phyloP scores from a whole-genome alignment of 352 stramenopile genomes.

The Plasmopara muralis region DNA sequence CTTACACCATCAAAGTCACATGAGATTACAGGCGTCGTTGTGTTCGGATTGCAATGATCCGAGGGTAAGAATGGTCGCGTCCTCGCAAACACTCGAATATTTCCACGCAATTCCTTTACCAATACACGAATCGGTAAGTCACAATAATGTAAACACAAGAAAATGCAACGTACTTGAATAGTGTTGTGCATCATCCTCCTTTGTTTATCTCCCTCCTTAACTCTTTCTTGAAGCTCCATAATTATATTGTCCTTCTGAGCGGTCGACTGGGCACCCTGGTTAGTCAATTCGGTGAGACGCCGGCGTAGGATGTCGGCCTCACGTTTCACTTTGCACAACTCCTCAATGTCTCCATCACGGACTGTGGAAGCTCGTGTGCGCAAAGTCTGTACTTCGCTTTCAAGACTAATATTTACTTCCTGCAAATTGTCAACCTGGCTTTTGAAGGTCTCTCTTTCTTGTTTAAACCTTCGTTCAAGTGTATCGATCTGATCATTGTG shows the following conservation, averaged over 20 bases:
- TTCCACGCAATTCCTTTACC: conserved; percentile 94
- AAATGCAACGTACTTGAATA: conserved; percentile 68
- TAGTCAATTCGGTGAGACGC: conserved; percentile 58
- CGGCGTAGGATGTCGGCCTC: conserved; percentile 66
- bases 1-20: conserved; percentile 70
- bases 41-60: conserved; percentile 51
- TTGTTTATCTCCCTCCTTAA: conserved; percentile 73
- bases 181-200: conserved; percentile 97
- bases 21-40: conserved; percentile 40
- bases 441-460: conserved; percentile 31
- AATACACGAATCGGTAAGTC: not conserved
- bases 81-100: conserved; percentile 96
- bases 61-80: conserved; percentile 88
- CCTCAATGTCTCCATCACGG: conserved; percentile 56
- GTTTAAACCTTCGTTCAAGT: conserved; percentile 34
- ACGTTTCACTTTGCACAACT: conserved; percentile 60
- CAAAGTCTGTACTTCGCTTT: conserved; percentile 68
- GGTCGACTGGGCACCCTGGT: conserved; percentile 53
- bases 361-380: conserved; percentile 41
- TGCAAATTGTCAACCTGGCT: conserved; percentile 52
- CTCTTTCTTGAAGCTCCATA: conserved; percentile 60
- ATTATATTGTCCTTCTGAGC: conserved; percentile 67
- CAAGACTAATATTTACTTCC: conserved; percentile 66
- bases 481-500: conserved; percentile 24
- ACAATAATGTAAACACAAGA: not conserved